A percentile compares a stretch with the other conserved stretches of the same genome.
Evolutionary conservation across 352 stramenopile species (phyloP).

Genomic region (Pythium sukuiense): DNA sequence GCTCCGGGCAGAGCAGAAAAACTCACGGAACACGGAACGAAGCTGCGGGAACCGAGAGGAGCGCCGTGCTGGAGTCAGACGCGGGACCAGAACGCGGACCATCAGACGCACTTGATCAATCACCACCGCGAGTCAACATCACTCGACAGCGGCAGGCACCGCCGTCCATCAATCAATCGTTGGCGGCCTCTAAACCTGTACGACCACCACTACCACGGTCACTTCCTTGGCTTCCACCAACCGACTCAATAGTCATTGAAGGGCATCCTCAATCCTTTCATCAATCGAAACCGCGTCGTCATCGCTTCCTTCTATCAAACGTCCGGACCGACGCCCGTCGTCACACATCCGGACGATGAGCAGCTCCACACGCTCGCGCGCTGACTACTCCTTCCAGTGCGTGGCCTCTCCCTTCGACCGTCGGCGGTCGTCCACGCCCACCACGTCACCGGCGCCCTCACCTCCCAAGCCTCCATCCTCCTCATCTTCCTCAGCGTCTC

Average conservation of each 20-base stretch:
- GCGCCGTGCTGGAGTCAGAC: slow-evolving; percentile 8
- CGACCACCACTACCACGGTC: not conserved
- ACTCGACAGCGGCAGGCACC: not conserved
- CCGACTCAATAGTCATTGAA: not conserved
- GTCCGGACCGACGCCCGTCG: not conserved
- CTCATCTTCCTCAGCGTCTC: not conserved
- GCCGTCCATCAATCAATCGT: not conserved
- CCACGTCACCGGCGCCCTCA: slow-evolving; percentile 5
- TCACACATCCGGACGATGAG: not conserved
- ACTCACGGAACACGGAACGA: slow-evolving; percentile 22
- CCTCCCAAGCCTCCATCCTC: not conserved
- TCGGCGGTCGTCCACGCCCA: slow-evolving; percentile 21
- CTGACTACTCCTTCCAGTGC: slow-evolving; percentile 22
- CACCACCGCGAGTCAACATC: not conserved
- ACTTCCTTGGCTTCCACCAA: not conserved
- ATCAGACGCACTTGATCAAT: not conserved
- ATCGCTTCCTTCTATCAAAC: slow-evolving; percentile 5
- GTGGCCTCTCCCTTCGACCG: not conserved
- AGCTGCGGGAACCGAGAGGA: slow-evolving; percentile 12
- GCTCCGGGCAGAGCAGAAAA: slow-evolving; percentile 4
- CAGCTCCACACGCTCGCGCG: slow-evolving; percentile 9
- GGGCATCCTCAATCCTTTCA: not conserved
- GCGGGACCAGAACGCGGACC: not conserved
- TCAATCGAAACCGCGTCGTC: slow-evolving; percentile 3
- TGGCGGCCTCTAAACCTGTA: not conserved